phyloP scores from a whole-genome alignment of 495 filamentous ascomycete genomes.

The Xylaria venustula region DNA sequence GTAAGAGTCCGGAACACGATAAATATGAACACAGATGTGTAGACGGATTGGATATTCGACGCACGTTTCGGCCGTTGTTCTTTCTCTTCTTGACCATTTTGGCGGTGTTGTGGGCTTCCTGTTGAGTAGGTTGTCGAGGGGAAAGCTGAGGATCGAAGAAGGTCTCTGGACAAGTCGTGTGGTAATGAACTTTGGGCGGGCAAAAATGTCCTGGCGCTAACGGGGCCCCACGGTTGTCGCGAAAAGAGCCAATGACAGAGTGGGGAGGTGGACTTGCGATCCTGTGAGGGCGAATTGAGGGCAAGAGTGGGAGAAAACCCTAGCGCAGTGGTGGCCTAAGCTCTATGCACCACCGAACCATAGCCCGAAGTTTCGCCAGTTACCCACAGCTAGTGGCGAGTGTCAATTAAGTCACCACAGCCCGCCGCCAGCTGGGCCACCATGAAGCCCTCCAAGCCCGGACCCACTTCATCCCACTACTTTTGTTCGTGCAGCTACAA shows the following conservation, averaged over 20 bases:
- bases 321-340: conserved; percentile 1
- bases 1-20: conserved; percentile 98
- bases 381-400: not conserved
- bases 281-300: too few relatives aligned
- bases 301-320: conserved; percentile 12
- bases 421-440: conserved; percentile 5
- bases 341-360: not conserved
- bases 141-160: conserved; percentile 20
- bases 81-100: conserved; percentile 99
- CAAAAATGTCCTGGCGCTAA: conserved; percentile 6
- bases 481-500: conserved; percentile 13
- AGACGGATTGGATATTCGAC: conserved; percentile 7
- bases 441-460: not conserved
- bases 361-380: conserved; percentile 17
- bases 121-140: conserved; percentile 29
- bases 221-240: not conserved
- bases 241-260: conserved; percentile 8
- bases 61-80: conserved; percentile 70
- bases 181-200: not conserved
- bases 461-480: conserved; percentile 24
- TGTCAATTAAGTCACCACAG: not conserved
- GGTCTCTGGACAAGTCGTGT: not conserved
- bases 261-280: too few relatives aligned
- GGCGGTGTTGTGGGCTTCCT: conserved; percentile 51
- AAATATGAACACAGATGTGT: conserved; percentile 27